Evolutionary conservation across 768 basidiomycete genomes (phyloP).

Genomic region (Calocybe cyanea): DNA sequence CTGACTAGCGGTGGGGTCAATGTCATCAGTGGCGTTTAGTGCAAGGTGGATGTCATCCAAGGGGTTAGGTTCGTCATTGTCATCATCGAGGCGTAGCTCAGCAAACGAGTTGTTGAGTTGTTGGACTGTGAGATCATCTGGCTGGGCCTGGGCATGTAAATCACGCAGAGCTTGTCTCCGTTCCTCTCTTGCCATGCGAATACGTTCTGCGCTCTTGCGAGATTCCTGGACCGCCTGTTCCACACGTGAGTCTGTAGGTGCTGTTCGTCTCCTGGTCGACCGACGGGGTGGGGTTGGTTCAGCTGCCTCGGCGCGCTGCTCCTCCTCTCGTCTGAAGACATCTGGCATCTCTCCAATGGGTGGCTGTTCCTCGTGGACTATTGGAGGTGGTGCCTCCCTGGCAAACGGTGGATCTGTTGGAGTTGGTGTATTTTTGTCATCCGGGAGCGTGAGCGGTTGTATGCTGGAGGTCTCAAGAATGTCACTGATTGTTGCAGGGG

Average conservation of each 20-base stretch:
- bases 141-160: not conserved
- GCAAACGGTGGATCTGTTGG: not conserved
- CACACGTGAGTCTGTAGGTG: not conserved
- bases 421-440: not conserved
- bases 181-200: not conserved
- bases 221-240: constrained; percentile 5
- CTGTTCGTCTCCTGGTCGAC: not conserved
- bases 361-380: not conserved
- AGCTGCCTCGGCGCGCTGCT: not conserved
- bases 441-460: not conserved
- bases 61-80: not conserved
- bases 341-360: not conserved
- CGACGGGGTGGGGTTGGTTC: not conserved
- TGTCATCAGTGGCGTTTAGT: not conserved
- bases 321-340: not conserved
- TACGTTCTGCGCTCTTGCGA: not conserved
- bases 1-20: not conserved
- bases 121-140: too few relatives aligned
- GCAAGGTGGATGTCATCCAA: not conserved
- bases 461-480: not conserved
- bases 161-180: not conserved
- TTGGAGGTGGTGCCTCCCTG: not conserved
- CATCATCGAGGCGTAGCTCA: too few relatives aligned
- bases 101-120: too few relatives aligned
- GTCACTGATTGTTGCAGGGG: not conserved